These are phyloP conservation scores for Pyrus betulifolia DNA, from an alignment of 306 rosid species.

Conservation along the genomic window DNA sequence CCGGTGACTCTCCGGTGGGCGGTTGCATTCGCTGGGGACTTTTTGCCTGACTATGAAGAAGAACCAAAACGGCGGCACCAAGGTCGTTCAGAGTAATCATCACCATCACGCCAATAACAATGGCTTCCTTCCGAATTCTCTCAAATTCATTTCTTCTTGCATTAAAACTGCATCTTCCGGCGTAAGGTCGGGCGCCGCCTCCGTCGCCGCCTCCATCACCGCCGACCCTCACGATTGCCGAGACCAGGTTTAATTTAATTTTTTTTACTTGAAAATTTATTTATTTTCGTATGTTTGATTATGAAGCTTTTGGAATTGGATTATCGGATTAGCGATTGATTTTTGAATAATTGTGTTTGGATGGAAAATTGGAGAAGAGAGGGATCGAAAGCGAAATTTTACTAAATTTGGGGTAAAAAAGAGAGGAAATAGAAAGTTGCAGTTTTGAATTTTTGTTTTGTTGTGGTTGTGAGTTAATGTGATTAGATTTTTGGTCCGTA, in stretches of 20 bases:
- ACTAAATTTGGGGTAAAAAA: neutral
- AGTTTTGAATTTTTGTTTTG: neutral
- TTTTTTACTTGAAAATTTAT: neutral
- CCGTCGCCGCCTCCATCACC: conserved; percentile 80
- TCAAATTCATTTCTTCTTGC: conserved; percentile 86
- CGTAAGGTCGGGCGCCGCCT: conserved; percentile 71
- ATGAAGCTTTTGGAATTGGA: neutral
- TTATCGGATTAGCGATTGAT: neutral
- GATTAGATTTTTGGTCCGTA: neutral
- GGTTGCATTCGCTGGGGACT: conserved; percentile 7
- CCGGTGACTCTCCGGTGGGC: conserved; percentile 55
- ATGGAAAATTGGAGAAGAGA: neutral
- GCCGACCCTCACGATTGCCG: conserved; percentile 51
- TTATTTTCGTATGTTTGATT: neutral
- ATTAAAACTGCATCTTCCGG: conserved; percentile 90
- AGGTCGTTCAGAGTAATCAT: neutral
- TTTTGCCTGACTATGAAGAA: conserved; percentile 66
- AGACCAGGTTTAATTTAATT: conserved; percentile 54
- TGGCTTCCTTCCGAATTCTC: conserved; percentile 75
- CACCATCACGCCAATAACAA: conserved; percentile 13
- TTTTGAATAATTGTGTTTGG: neutral
- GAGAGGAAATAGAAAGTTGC: neutral
- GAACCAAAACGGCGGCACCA: conserved; percentile 50
- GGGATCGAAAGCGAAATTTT: neutral
- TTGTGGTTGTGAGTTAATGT: neutral